Percentiles rank a stretch among this genome's conserved stretches.
Evolutionary conservation across 495 filamentous ascomycete species (phyloP).

Genomic region (Tuber calosporum): DNA sequence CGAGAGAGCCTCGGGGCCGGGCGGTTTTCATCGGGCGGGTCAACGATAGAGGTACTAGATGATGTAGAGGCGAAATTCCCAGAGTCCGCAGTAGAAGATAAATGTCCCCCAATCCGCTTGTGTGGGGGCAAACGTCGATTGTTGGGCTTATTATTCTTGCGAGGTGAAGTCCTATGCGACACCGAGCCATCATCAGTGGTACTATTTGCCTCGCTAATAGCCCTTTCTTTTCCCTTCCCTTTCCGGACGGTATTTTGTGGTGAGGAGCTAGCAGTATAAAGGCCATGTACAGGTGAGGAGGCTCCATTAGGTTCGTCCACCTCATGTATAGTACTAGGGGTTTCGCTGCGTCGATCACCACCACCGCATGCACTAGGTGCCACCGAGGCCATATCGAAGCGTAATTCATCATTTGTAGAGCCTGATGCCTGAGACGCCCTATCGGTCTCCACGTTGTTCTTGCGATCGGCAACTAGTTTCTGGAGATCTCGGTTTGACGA

Average conservation of each 20-base stretch:
- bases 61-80: neutral
- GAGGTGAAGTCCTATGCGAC: constrained; percentile 12
- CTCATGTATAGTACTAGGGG: neutral
- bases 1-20: constrained; percentile 16
- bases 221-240: constrained; percentile 30
- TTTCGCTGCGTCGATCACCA: neutral
- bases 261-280: neutral
- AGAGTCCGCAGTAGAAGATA: constrained; percentile 5
- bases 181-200: constrained; percentile 20
- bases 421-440: neutral
- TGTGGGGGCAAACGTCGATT: constrained; percentile 9
- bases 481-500: constrained; percentile 16
- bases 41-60: neutral
- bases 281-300: neutral
- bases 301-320: neutral
- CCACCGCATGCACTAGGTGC: neutral
- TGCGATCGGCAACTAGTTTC: constrained; percentile 9
- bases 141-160: constrained; percentile 18
- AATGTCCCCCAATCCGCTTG: constrained; percentile 24
- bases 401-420: constrained; percentile 1
- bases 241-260: constrained; percentile 6
- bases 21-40: constrained; percentile 17
- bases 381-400: neutral
- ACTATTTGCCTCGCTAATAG: constrained; percentile 5
- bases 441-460: constrained; percentile 1